A percentile compares a stretch with the other conserved stretches of the same genome.
These are phyloP conservation scores for Apium graveolens DNA, from an alignment of 129 eudicot genomes.

Conservation along the genomic window DNA sequence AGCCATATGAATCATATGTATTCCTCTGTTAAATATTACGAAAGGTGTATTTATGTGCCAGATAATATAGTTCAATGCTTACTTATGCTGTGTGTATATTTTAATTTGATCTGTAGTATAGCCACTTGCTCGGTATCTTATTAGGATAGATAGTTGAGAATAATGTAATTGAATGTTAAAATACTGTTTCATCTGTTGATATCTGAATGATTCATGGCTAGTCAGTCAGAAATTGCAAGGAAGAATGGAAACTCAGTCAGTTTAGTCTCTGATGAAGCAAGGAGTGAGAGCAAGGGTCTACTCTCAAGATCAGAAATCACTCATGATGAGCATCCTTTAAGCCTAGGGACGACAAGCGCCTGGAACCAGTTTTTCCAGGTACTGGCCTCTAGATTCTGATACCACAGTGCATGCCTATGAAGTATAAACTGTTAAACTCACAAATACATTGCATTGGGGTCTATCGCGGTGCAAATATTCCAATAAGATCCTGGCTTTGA, in stretches of 20 bases:
- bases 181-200: slow-evolving; percentile 13
- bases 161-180: background rate
- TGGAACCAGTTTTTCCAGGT: slow-evolving; percentile 99
- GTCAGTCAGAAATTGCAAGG: slow-evolving; percentile 91
- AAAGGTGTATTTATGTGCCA: background rate
- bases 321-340: slow-evolving; percentile 87
- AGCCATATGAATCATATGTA: background rate
- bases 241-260: slow-evolving; percentile 54
- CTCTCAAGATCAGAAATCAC: slow-evolving; percentile 81
- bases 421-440: too few relatives aligned
- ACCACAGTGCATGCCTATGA: background rate
- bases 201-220: slow-evolving; percentile 69
- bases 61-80: background rate
- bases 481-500: background rate
- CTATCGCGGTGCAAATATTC: background rate
- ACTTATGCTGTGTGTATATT: background rate
- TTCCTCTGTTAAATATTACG: background rate
- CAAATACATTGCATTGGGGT: background rate
- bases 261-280: slow-evolving; percentile 43
- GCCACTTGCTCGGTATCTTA: background rate
- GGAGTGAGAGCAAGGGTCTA: slow-evolving; percentile 45
- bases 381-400: background rate
- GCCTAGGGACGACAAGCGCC: slow-evolving; percentile 81
- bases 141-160: slow-evolving; percentile 4
- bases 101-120: background rate